A percentile compares a stretch with the other conserved stretches of the same genome.
These are phyloP conservation scores for Hemisphaericaspora xylofermentans DNA, from an alignment of 1,139 yeast species.

Conservation along the genomic window DNA sequence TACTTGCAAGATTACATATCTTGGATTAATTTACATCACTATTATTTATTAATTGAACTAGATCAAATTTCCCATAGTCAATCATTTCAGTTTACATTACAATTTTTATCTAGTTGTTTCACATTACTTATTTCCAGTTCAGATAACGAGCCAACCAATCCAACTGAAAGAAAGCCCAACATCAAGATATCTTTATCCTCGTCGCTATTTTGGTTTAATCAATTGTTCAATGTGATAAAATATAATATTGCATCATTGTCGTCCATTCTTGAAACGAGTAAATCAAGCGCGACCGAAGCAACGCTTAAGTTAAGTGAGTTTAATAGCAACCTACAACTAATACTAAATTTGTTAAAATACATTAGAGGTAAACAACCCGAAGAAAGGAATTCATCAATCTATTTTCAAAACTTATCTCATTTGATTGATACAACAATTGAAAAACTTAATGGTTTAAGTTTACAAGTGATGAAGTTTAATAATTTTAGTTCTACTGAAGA, in stretches of 20 bases:
- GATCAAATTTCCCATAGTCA: conserved; percentile 42
- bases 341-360: conserved; percentile 24
- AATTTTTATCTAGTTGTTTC: conserved; percentile 42
- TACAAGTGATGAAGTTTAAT: conserved; percentile 4
- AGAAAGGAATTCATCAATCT: not conserved
- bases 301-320: conserved; percentile 25
- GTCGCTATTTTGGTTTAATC: conserved; percentile 34
- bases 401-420: not conserved
- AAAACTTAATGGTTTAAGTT: conserved; percentile 1
- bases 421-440: conserved; percentile 1
- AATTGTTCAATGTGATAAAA: conserved; percentile 36
- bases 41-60: conserved; percentile 39
- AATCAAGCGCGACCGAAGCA: conserved; percentile 1
- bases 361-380: conserved; percentile 9
- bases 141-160: conserved; percentile 8
- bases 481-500: not conserved
- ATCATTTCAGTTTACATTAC: conserved; percentile 42
- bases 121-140: conserved; percentile 24
- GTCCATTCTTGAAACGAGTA: not conserved
- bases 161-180: conserved; percentile 7
- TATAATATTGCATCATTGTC: conserved; percentile 28
- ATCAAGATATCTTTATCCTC: conserved; percentile 11
- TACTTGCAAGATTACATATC: conserved; percentile 34
- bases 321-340: conserved; percentile 31
- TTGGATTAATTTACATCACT: conserved; percentile 37